These are phyloP conservation scores for Baudoinia panamericana DNA, from an alignment of 495 filamentous ascomycete species.

Conservation along the genomic window DNA sequence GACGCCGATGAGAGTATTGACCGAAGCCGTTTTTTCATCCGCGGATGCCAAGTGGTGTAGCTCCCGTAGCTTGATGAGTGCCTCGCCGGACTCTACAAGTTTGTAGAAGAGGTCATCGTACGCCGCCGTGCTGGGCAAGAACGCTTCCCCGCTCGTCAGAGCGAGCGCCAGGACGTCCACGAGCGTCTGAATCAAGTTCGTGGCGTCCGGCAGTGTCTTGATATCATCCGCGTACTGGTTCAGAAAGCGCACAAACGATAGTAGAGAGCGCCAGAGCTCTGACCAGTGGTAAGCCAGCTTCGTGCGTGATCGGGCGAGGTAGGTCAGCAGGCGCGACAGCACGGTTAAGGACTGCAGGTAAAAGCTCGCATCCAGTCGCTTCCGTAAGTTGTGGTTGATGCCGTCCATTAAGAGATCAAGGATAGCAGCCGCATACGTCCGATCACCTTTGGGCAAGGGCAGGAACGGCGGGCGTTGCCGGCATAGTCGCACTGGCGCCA, in stretches of 20 bases:
- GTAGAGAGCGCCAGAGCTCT: constrained; percentile 79
- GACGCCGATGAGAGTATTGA: constrained; percentile 72
- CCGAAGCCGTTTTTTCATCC: constrained; percentile 44
- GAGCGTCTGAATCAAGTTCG: constrained; percentile 52
- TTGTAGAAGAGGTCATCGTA: constrained; percentile 99
- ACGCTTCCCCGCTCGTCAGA: constrained; percentile 76
- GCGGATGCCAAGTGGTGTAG: constrained; percentile 47
- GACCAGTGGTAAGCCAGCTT: constrained; percentile 72
- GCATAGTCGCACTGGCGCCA: constrained; percentile 65
- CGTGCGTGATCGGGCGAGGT: constrained; percentile 46
- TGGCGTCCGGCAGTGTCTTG: constrained; percentile 43
- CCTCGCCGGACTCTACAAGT: constrained; percentile 79
- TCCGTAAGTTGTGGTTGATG: constrained; percentile 84
- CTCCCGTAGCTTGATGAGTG: constrained; percentile 70
- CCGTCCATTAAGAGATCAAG: constrained; percentile 80
- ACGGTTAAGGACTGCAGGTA: constrained; percentile 43
- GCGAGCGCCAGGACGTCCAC: constrained; percentile 77
- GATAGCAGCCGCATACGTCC: constrained; percentile 49
- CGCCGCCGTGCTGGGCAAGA: constrained; percentile 75
- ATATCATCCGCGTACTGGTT: constrained; percentile 72
- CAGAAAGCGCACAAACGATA: constrained; percentile 82
- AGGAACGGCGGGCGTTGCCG: constrained; percentile 80
- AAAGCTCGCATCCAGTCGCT: constrained; percentile 68
- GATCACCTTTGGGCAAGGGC: constrained; percentile 55
- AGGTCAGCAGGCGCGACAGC: constrained; percentile 41